Conservation (phyloP, 352 stramenopile genomes). For the Phytophthora niederhauseri region DNA sequence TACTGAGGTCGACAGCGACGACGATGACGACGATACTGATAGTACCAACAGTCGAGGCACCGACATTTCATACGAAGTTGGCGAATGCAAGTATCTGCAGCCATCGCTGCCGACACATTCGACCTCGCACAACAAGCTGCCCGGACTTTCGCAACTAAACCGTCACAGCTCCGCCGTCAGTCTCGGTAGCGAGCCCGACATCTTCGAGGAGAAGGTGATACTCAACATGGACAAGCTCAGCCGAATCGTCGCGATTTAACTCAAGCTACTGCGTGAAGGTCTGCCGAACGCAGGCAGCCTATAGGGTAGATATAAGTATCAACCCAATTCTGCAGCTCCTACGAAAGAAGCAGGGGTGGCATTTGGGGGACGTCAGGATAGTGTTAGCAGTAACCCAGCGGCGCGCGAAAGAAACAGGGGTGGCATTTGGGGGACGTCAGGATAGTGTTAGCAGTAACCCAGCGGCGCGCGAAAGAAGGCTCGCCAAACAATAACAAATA, state of each 20-base stretch:
- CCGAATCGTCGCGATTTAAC: constrained; percentile 25
- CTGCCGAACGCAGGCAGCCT: constrained; percentile 1
- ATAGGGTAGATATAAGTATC: background rate
- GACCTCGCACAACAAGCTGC: constrained; percentile 30
- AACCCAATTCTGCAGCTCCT: background rate
- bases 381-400: background rate
- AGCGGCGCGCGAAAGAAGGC: background rate
- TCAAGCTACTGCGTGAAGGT: background rate
- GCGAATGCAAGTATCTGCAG: constrained; percentile 19
- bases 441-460: background rate
- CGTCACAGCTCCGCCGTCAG: constrained; percentile 32
- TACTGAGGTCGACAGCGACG: constrained; percentile 6
- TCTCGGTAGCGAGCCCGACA: constrained; percentile 13
- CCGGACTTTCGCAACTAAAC: constrained; percentile 23
- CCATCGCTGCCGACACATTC: constrained; percentile 24
- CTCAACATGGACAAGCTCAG: constrained; percentile 27
- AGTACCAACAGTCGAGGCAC: background rate
- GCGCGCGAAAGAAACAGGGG: constrained; percentile 1
- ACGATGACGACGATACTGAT: constrained; percentile 3
- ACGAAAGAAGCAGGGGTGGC: constrained; percentile 6
- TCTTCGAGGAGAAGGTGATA: constrained; percentile 30
- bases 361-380: background rate
- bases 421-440: background rate
- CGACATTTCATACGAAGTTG: constrained; percentile 12
- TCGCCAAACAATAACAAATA: background rate